Conservation (phyloP, 2,329 filamentous ascomycete genomes). For the Teratosphaeria nubilosa region DNA sequence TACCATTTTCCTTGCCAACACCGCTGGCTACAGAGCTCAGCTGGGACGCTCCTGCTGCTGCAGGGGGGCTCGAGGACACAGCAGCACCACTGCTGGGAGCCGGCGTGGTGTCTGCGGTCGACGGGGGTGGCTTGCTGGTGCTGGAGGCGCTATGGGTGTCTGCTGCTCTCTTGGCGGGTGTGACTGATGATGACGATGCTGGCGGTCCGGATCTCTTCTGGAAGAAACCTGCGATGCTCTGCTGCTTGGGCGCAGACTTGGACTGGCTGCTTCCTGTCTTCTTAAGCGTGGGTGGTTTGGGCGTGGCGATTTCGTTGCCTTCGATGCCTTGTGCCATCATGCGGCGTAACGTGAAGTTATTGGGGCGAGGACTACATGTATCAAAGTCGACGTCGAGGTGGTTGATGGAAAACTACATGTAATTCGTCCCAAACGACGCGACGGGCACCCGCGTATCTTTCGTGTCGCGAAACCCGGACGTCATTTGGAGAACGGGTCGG, state of each 20-base stretch:
- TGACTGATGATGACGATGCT: conserved; percentile 34
- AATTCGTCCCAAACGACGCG: neutral
- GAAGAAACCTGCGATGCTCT: conserved; percentile 72
- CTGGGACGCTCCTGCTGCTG: conserved; percentile 18
- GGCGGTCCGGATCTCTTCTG: conserved; percentile 37
- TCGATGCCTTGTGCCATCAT: conserved; percentile 37
- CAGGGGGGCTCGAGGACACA: conserved; percentile 62
- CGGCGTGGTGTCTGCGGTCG: conserved; percentile 50
- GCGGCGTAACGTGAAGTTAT: neutral
- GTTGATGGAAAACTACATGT: neutral
- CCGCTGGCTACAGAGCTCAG: conserved; percentile 44
- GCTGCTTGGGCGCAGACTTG: conserved; percentile 51
- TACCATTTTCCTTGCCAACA: conserved; percentile 45
- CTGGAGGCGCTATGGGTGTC: conserved; percentile 23
- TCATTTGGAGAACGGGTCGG: neutral
- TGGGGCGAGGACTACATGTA: neutral
- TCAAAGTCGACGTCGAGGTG: neutral
- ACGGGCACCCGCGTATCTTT: neutral
- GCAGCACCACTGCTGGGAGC: conserved; percentile 71
- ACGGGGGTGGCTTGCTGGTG: conserved; percentile 3
- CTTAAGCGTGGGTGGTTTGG: conserved; percentile 28
- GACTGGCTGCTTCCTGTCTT: conserved; percentile 33
- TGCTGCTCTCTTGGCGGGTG: conserved; percentile 23
- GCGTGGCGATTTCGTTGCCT: conserved; percentile 38
- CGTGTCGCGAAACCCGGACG: neutral